These are phyloP conservation scores for Metschnikowia aberdeeniae DNA, from an alignment of 805 yeast species.

Conservation along the genomic window DNA sequence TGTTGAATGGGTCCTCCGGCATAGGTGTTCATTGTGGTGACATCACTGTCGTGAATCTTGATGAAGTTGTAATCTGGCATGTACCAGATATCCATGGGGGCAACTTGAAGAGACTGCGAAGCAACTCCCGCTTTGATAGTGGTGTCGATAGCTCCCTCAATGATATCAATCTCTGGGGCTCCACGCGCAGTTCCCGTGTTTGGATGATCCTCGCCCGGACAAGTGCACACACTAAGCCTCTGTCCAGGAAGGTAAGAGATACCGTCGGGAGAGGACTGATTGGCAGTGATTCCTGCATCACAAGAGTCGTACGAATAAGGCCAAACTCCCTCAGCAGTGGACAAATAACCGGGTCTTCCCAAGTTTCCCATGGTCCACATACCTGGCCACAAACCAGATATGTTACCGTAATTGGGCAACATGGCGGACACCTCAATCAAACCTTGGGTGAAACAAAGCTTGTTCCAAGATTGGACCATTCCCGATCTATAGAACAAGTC, in stretches of 20 bases:
- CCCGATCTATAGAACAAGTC: constrained; percentile 36
- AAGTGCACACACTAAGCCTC: constrained; percentile 29
- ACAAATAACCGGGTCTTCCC: constrained; percentile 35
- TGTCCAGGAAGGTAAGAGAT: constrained; percentile 39
- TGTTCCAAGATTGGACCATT: constrained; percentile 40
- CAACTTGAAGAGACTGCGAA: constrained; percentile 40
- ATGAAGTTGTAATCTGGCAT: constrained; percentile 37
- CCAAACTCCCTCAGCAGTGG: constrained; percentile 37
- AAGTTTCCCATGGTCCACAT: constrained; percentile 38
- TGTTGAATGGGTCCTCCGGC: constrained; percentile 39
- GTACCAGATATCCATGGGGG: constrained; percentile 44
- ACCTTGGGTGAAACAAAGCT: constrained; percentile 34
- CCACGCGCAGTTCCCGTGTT: constrained; percentile 36
- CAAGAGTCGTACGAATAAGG: constrained; percentile 37
- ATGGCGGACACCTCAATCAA: constrained; percentile 26
- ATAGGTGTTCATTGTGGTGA: constrained; percentile 35
- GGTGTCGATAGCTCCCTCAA: constrained; percentile 21
- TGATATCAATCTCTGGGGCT: constrained; percentile 31
- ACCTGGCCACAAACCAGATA: constrained; percentile 38
- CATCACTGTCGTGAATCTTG: constrained; percentile 22
- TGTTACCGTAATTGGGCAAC: constrained; percentile 30
- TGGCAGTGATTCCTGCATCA: constrained; percentile 36
- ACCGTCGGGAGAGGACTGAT: constrained; percentile 38
- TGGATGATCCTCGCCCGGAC: constrained; percentile 36
- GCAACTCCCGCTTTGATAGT: constrained; percentile 19